Base-by-base conservation (phyloP, 805 yeast species). In the Saccharomyces jurei region DNA sequence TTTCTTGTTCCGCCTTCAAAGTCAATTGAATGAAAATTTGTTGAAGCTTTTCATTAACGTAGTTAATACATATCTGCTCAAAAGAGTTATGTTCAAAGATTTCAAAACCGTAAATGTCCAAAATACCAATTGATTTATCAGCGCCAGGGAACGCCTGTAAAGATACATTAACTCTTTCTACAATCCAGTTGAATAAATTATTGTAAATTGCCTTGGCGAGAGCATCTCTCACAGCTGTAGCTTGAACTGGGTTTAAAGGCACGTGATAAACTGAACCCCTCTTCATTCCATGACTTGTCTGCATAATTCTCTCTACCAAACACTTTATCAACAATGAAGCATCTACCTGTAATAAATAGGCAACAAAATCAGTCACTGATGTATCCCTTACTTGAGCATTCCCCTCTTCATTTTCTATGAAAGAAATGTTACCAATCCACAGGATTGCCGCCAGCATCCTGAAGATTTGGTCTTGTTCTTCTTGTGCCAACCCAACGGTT, bases 11-110 rank as follows among this genome's bases (percentile, higher is more conserved):
- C 0, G 97, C 87, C 73, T 94, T 94, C 66, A 94, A 79, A 2
- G 99, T 94, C 66, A 94, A 79, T 71, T 94, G 96, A 69, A 94
- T 94, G 66, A 94, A 94, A 67, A 92, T 94, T 70, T 92, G 99
- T 74, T 91, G 97, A 62, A 92, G 78, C 72, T 92, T 92, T 71
- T 91, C 98, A 71, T 91, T 91, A 60, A 91, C 97, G 63, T 92
- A 91, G 70, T 92, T 91, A 75, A 91, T 91, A 74, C 97, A 91
- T 60, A 91, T 78, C 73, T 91, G 98, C 70, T 92, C 97, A 70
- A 92, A 91, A 2, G 96, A 88, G 73, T 91, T 91, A 63, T 88
- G 92, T 54, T 91, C 96, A 68, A 91, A 91, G 66, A 92, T 92
- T 71, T 91, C 98, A 74, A 91, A 91, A 9, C 98, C 98, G 68